Evolutionary conservation across 2,329 filamentous ascomycete genomes (phyloP).

Genomic region (Thielaviopsis euricoi): DNA sequence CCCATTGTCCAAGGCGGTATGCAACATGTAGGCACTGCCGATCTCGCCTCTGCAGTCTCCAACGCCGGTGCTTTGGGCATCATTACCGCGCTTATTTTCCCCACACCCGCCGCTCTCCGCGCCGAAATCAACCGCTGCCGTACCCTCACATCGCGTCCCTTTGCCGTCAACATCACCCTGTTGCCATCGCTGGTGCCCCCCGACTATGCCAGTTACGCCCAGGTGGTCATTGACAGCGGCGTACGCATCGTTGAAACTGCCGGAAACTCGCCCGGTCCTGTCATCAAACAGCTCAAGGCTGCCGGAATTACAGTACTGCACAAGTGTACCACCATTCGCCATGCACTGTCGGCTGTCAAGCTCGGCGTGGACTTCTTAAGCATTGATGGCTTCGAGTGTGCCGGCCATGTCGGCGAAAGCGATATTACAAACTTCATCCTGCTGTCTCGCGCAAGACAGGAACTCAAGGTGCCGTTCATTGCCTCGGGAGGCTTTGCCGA

Average conservation of each 20-base stretch:
- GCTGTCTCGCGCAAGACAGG: slow-evolving; percentile 68
- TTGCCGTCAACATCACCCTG: slow-evolving; percentile 90
- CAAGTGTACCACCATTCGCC: slow-evolving; percentile 94
- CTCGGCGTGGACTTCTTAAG: slow-evolving; percentile 92
- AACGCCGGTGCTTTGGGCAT: slow-evolving; percentile 74
- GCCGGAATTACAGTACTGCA: slow-evolving; percentile 69
- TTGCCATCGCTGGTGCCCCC: slow-evolving; percentile 79
- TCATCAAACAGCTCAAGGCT: slow-evolving; percentile 77
- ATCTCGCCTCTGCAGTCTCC: slow-evolving; percentile 58
- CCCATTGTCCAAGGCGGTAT: slow-evolving; percentile 76
- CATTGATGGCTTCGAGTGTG: slow-evolving; percentile 97
- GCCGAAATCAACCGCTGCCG: slow-evolving; percentile 83
- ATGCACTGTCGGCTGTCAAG: slow-evolving; percentile 81
- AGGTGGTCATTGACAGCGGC: slow-evolving; percentile 85
- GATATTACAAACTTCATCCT: slow-evolving; percentile 87
- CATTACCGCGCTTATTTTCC: slow-evolving; percentile 80
- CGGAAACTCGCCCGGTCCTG: slow-evolving; percentile 72
- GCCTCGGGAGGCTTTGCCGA: slow-evolving; percentile 93
- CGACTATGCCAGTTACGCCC: slow-evolving; percentile 82
- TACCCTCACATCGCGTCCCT: slow-evolving; percentile 60
- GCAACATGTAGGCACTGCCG: slow-evolving; percentile 73
- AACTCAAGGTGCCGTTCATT: slow-evolving; percentile 77
- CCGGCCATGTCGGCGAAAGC: slow-evolving; percentile 71
- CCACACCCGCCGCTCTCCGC: slow-evolving; percentile 77
- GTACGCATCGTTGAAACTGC: slow-evolving; percentile 85